phyloP scores from a whole-genome alignment of 2,329 filamentous ascomycete species.

The Canariomyces notabilis region DNA sequence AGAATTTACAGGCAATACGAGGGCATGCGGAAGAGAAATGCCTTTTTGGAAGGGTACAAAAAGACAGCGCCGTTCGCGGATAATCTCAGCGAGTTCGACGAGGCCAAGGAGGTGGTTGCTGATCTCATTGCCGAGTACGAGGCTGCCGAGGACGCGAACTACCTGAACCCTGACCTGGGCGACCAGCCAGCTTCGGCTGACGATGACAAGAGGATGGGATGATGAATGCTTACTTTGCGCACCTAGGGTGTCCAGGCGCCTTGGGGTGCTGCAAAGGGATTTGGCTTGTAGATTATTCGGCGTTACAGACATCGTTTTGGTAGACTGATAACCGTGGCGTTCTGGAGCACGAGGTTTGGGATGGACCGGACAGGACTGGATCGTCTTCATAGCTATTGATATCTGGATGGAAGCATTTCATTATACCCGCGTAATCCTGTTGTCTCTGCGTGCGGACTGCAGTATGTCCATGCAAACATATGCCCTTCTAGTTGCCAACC shows the following conservation, averaged over 20 bases:
- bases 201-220: slow-evolving; percentile 44
- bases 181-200: slow-evolving; percentile 49
- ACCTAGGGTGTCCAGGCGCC: not conserved
- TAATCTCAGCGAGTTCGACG: slow-evolving; percentile 90
- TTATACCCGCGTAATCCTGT: too few species aligned
- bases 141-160: slow-evolving; percentile 85
- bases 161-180: slow-evolving; percentile 69
- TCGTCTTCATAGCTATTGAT: too few species aligned
- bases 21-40: slow-evolving; percentile 89
- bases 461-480: too few species aligned
- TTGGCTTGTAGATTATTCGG: not conserved
- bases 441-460: too few species aligned
- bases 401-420: too few species aligned
- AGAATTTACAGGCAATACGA: slow-evolving; percentile 90
- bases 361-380: too few species aligned
- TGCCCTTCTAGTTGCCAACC: not conserved
- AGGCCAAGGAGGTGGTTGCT: slow-evolving; percentile 83
- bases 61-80: slow-evolving; percentile 91
- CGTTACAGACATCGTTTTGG: slow-evolving; percentile 1
- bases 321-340: too few species aligned
- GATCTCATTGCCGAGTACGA: slow-evolving; percentile 94
- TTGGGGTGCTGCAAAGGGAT: too few species aligned
- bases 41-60: slow-evolving; percentile 94
- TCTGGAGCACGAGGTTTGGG: slow-evolving; percentile 3
- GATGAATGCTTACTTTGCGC: not conserved